Evolutionary conservation across 345 rosid species (phyloP).

Genomic region (Gossypium australe): DNA sequence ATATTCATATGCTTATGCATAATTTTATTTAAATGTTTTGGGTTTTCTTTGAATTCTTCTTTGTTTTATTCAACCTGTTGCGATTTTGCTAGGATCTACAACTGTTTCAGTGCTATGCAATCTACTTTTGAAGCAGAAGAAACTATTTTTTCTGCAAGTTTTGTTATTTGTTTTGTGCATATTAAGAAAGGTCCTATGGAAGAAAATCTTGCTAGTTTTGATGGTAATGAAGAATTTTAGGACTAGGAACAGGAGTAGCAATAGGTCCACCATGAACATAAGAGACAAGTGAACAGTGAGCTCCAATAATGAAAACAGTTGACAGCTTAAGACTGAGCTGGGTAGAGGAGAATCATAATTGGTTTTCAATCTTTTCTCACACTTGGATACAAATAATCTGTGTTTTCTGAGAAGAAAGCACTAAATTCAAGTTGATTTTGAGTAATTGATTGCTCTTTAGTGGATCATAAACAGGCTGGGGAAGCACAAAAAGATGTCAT

Average conservation of each 20-base stretch:
- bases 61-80: not conserved
- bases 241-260: not conserved
- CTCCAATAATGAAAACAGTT: slow-evolving; percentile 28
- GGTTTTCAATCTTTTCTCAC: slow-evolving; percentile 4
- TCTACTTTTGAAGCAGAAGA: not conserved
- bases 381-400: not conserved
- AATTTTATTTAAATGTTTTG: not conserved
- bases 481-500: not conserved
- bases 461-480: slow-evolving; percentile 8
- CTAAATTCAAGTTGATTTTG: not conserved
- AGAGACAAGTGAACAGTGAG: slow-evolving; percentile 27
- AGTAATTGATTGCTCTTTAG: slow-evolving; percentile 2
- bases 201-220: slow-evolving; percentile 6
- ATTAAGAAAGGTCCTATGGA: slow-evolving; percentile 5
- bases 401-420: not conserved
- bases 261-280: slow-evolving; percentile 30
- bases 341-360: slow-evolving; percentile 10
- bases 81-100: not conserved
- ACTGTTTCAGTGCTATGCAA: not conserved
- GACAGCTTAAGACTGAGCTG: slow-evolving; percentile 1
- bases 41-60: not conserved
- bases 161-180: not conserved
- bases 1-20: not conserved
- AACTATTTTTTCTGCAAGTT: not conserved
- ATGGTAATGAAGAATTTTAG: slow-evolving; percentile 21